These are phyloP conservation scores for Talaromyces islandicus DNA, from an alignment of 2,329 filamentous ascomycete genomes.

Conservation along the genomic window DNA sequence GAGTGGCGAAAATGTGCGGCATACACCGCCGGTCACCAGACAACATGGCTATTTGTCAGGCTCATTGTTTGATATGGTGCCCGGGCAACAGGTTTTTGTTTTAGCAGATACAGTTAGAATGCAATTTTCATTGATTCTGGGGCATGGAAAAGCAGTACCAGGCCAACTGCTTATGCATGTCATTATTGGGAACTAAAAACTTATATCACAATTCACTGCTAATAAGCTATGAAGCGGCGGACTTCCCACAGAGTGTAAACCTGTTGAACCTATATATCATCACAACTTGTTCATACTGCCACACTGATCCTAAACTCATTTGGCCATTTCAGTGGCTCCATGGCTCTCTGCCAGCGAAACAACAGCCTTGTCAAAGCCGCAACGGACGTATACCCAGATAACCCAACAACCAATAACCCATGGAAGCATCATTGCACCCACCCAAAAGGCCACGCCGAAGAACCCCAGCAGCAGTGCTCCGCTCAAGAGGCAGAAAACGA, in stretches of 20 bases:
- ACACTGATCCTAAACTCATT: background rate
- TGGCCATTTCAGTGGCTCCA: background rate
- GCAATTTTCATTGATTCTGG: no score
- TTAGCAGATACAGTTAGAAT: no score
- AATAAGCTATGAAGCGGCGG: background rate
- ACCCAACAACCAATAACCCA: conserved; percentile 3
- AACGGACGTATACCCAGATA: background rate
- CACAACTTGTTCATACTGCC: background rate
- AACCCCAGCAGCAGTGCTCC: background rate
- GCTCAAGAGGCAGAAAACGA: background rate
- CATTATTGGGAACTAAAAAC: no score
- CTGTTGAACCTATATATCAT: background rate
- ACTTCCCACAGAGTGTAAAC: no score
- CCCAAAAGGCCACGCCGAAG: background rate
- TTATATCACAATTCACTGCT: background rate
- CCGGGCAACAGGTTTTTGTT: no score
- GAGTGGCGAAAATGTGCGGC: no score
- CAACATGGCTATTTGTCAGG: no score
- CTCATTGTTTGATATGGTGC: no score
- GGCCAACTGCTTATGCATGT: no score
- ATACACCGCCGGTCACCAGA: no score
- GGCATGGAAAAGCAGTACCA: no score
- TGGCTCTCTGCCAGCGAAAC: background rate
- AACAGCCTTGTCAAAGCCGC: background rate
- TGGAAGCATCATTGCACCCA: background rate